phyloP scores from a whole-genome alignment of 2,329 filamentous ascomycete genomes.

The Fusarium liriodendri region DNA sequence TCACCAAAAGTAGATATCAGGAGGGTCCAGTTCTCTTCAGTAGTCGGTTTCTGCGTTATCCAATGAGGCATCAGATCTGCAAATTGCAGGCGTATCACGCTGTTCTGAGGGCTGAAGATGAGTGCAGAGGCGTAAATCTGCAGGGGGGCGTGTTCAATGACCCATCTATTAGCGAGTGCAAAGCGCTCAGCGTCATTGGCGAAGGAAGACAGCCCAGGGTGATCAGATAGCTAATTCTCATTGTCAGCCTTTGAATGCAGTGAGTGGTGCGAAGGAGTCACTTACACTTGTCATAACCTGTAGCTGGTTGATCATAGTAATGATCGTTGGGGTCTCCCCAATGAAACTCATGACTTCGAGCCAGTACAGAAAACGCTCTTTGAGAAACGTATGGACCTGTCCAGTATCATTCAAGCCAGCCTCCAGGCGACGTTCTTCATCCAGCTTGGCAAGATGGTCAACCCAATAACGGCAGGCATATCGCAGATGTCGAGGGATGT shows the following conservation, averaged over 20 bases:
- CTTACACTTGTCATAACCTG: background rate
- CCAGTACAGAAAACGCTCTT: slow-evolving; percentile 1
- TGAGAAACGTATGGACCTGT: background rate
- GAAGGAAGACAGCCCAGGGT: background rate
- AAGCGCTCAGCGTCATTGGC: slow-evolving; percentile 1
- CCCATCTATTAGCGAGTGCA: background rate
- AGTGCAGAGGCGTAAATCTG: slow-evolving; percentile 9
- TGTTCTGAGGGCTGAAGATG: slow-evolving; percentile 5
- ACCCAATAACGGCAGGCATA: slow-evolving; percentile 17
- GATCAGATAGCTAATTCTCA: background rate
- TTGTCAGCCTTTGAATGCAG: background rate
- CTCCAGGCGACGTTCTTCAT: background rate
- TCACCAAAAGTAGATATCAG: background rate
- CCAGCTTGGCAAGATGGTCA: background rate
- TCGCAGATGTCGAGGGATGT: background rate
- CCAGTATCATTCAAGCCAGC: background rate
- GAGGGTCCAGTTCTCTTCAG: background rate
- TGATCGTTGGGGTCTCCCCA: background rate
- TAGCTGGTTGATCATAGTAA: background rate
- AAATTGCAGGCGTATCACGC: background rate
- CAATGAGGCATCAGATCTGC: background rate
- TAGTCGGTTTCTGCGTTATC: background rate
- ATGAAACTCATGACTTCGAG: slow-evolving; percentile 10
- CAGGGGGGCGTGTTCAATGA: slow-evolving; percentile 6
- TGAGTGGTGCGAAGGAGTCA: no score